phyloP scores from a whole-genome alignment of 768 basidiomycete genomes.

The Jaapia argillacea region DNA sequence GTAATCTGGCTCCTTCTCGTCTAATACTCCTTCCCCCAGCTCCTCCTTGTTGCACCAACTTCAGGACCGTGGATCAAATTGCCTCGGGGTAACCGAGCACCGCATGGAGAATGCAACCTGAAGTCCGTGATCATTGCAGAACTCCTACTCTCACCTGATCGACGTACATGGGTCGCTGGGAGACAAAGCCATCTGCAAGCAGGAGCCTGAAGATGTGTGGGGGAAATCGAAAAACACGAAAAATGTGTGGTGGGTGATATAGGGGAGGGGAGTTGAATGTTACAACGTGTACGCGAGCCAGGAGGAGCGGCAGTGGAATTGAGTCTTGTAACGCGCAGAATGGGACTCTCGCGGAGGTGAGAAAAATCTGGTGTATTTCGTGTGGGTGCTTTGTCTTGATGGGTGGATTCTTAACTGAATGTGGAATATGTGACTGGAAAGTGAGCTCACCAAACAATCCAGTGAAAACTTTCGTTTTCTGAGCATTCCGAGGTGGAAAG shows the following conservation, averaged over 20 bases:
- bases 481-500: constrained; percentile 29
- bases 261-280: constrained; percentile 42
- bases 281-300: constrained; percentile 12
- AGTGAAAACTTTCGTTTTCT: constrained; percentile 55
- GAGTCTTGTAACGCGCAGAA: constrained; percentile 15
- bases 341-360: constrained; percentile 9
- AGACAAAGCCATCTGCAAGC: constrained; percentile 11
- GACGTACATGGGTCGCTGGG: constrained; percentile 17
- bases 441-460: constrained; percentile 55
- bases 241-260: constrained; percentile 36
- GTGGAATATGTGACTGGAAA: background rate
- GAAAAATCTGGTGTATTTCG: constrained; percentile 55
- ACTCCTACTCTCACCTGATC: constrained; percentile 39
- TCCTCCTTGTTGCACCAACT: constrained; percentile 45
- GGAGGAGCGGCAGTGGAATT: constrained; percentile 9
- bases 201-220: constrained; percentile 15
- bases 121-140: constrained; percentile 76
- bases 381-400: constrained; percentile 67
- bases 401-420: constrained; percentile 1
- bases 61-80: constrained; percentile 60
- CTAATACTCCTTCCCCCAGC: constrained; percentile 28
- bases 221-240: constrained; percentile 20
- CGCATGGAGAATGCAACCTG: constrained; percentile 75
- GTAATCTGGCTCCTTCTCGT: constrained; percentile 31
- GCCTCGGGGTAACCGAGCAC: constrained; percentile 85